Base-by-base conservation (phyloP, 768 basidiomycete genomes). In the Vararia minispora region DNA sequence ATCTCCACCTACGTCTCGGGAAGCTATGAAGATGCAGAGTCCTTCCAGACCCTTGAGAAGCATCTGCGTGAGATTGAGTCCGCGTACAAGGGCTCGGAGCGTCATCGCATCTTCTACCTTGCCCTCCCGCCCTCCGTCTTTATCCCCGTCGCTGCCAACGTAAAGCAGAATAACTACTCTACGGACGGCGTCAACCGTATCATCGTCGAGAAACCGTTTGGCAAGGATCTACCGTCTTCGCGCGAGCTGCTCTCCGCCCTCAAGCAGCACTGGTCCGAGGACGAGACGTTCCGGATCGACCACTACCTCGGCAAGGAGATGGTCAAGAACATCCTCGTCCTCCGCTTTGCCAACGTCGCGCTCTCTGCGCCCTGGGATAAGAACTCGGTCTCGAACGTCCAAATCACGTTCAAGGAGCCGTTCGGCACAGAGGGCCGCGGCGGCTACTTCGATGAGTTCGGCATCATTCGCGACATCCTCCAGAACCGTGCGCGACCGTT, bases 401-500 rank as follows among this genome's bases (percentile, higher is more conserved):
- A 99, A 61, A 95, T 98, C 62, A 95, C 91, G 12, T 97, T 98
- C 76, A 98, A 98, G 68, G 95, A 98, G 61, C 90, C 92, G 2
- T 97, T 98, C 57, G 94, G 94, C 14, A 99, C 94, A 33, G 95
- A 99, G 58, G 94, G 94, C n/a, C 86, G 94, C 48, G 94, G 94
- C n/a, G 94, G 95, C 13, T 99, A 99, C 72, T 99, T 99, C 65
- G 94, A 99, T 59, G 92, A 98, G 63, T 99, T 97, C 62, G 95
- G 95, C 39, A 98, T 99, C 59, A 92, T 99, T 60, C 83, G 94
- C 55, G 94, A 99, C 60, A 71, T 99, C 42, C 67, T 92, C 56
- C 94, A 99, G 67, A 99, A 99, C 63, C 94, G 94, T 95, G 60
- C 63, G 92, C 74, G 18, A 33, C 33, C 25, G 10, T 23, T 24